Percentiles rank a stretch among this genome's conserved stretches.
Evolutionary conservation across 2,329 filamentous ascomycete genomes (phyloP).

Genomic region (Xylariaceae sp.): DNA sequence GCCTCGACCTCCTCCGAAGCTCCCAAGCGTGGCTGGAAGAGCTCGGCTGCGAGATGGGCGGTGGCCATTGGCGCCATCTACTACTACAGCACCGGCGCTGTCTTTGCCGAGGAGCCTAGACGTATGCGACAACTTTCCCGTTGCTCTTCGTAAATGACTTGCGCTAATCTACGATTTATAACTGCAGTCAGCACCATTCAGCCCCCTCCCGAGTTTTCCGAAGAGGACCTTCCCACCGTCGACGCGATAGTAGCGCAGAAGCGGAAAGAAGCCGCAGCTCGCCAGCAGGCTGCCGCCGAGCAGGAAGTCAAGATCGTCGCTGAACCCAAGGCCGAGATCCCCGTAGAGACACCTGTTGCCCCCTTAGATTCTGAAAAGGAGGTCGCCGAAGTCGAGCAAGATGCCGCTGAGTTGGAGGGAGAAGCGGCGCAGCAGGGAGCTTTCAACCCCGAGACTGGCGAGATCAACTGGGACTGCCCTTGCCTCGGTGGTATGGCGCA

Average conservation of each 20-base stretch:
- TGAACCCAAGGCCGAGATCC: conserved; percentile 16
- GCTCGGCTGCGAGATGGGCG: conserved; percentile 65
- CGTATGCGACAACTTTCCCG: conserved; percentile 48
- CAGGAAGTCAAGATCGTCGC: conserved; percentile 3
- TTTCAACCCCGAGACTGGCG: conserved; percentile 96
- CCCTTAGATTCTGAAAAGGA: conserved; percentile 13
- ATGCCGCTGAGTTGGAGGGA: conserved; percentile 59
- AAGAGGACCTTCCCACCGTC: conserved; percentile 57
- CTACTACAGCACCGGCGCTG: conserved; percentile 85
- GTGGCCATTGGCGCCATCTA: conserved; percentile 74
- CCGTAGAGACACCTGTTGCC: no score
- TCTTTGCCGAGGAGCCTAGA: conserved; percentile 77
- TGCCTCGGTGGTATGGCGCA: conserved; percentile 96
- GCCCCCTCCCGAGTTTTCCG: conserved; percentile 48
- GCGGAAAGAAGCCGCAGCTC: conserved; percentile 43
- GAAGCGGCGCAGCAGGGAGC: conserved; percentile 84
- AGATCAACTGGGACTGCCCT: conserved; percentile 99
- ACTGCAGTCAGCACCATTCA: conserved; percentile 30
- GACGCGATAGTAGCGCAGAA: conserved; percentile 63
- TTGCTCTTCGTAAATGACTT: neutral
- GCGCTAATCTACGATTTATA: conserved; percentile 2
- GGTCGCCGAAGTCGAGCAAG: conserved; percentile 16
- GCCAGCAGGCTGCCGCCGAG: conserved; percentile 27
- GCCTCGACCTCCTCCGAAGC: conserved; percentile 52
- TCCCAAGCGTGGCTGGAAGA: conserved; percentile 78